Evolutionary conservation across 108 stramenopile genomes (phyloP).

Genomic region (Cyclostephanos invisitatus): DNA sequence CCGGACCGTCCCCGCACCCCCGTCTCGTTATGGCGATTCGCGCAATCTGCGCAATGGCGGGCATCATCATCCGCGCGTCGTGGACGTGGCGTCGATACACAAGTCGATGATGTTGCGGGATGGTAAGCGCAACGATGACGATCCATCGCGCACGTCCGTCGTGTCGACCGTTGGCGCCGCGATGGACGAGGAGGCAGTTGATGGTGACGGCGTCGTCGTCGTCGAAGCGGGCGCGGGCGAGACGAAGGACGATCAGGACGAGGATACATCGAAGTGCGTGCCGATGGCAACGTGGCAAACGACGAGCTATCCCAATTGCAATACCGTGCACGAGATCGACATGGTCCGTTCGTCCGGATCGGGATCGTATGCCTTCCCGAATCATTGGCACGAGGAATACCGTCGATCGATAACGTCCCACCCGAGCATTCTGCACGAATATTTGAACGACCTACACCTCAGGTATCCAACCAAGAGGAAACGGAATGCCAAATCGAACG

Average conservation of each 20-base stretch:
- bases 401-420: constrained; percentile 29
- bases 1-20: no score
- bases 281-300: constrained; percentile 81
- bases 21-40: no score
- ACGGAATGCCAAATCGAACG: constrained; percentile 29
- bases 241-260: background rate
- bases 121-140: no score
- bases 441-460: constrained; percentile 6
- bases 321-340: constrained; percentile 74
- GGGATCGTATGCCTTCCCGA: constrained; percentile 25
- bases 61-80: no score
- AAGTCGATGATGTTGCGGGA: no score
- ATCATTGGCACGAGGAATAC: background rate
- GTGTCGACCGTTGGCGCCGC: background rate
- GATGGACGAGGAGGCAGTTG: background rate
- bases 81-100: no score
- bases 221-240: background rate
- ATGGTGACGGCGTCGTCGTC: background rate
- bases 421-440: constrained; percentile 16
- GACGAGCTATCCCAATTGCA: constrained; percentile 73
- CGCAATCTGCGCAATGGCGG: no score
- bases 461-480: constrained; percentile 1
- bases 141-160: constrained; percentile 6
- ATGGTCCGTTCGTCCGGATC: constrained; percentile 39
- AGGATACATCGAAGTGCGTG: constrained; percentile 48